Conservation (phyloP, 352 stramenopile genomes). For the Phytophthora fragariaefolia region DNA sequence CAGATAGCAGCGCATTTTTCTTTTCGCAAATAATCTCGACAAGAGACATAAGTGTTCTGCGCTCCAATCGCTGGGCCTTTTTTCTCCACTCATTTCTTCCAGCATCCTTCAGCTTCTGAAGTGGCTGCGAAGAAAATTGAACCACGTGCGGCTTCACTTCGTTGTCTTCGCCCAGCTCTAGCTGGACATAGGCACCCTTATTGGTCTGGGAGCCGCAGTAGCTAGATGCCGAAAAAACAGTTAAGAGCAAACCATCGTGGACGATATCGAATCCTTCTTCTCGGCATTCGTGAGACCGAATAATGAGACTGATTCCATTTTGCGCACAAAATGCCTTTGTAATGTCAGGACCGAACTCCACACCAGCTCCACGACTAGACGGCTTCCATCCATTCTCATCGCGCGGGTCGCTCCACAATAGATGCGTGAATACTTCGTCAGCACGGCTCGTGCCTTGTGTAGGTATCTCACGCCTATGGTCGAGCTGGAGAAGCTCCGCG, state of each 20-base stretch:
- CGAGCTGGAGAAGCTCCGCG: conserved; percentile 82
- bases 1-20: conserved; percentile 57
- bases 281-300: conserved; percentile 94
- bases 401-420: conserved; percentile 93
- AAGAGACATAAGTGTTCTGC: conserved; percentile 79
- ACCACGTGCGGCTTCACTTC: conserved; percentile 92
- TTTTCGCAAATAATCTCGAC: conserved; percentile 86
- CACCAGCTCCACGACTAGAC: conserved; percentile 85
- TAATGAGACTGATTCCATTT: conserved; percentile 91
- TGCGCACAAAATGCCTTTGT: conserved; percentile 88
- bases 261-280: conserved; percentile 90
- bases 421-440: conserved; percentile 91
- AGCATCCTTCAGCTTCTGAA: conserved; percentile 75
- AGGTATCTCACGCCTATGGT: conserved; percentile 88
- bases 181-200: conserved; percentile 81
- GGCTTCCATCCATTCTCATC: conserved; percentile 63
- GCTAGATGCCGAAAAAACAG: conserved; percentile 92
- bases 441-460: conserved; percentile 82
- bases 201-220: conserved; percentile 94
- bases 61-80: conserved; percentile 73
- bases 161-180: conserved; percentile 67
- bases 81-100: conserved; percentile 83
- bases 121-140: conserved; percentile 90
- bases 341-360: conserved; percentile 95
- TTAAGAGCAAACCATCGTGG: conserved; percentile 89